A percentile compares a stretch with the other conserved stretches of the same genome.
These are phyloP conservation scores for Penicillium verhagenii DNA, from an alignment of 495 filamentous ascomycete genomes.

Conservation along the genomic window DNA sequence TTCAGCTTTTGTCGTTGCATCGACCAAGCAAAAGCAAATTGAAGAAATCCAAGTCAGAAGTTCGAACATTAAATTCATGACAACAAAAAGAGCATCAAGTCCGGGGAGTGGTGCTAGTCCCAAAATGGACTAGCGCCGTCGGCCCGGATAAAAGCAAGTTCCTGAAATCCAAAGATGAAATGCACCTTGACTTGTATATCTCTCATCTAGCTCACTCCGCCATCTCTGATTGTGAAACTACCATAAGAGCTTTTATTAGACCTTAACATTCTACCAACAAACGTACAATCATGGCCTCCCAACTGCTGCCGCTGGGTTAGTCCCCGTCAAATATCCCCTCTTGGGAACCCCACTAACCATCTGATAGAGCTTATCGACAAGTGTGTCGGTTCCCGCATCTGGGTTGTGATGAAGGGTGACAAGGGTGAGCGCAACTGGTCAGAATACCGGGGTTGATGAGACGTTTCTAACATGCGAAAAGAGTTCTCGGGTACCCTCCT, in stretches of 20 bases:
- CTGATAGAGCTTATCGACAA: constrained; percentile 91
- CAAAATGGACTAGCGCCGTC: neutral
- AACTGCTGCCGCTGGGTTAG: constrained; percentile 75
- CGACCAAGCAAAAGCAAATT: neutral
- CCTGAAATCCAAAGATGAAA: constrained; percentile 17
- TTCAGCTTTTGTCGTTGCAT: neutral
- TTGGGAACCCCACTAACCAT: constrained; percentile 19
- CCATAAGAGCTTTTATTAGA: neutral
- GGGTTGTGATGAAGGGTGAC: constrained; percentile 99
- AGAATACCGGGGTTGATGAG: neutral
- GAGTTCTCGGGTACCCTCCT: constrained; percentile 93
- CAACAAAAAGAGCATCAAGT: constrained; percentile 1
- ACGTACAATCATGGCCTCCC: constrained; percentile 62
- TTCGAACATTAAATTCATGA: neutral
- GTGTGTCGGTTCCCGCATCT: constrained; percentile 94
- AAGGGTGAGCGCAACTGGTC: constrained; percentile 61
- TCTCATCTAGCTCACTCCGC: neutral
- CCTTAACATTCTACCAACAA: neutral
- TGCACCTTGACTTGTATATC: constrained; percentile 14
- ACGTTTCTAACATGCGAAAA: constrained; percentile 37
- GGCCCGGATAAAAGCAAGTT: constrained; percentile 16
- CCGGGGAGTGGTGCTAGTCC: constrained; percentile 9
- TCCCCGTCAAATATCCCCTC: constrained; percentile 1
- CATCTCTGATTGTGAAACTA: neutral
- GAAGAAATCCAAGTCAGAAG: neutral